Evolutionary conservation across 2,329 filamentous ascomycete species (phyloP).

Genomic region (Domatiomyces globalis): DNA sequence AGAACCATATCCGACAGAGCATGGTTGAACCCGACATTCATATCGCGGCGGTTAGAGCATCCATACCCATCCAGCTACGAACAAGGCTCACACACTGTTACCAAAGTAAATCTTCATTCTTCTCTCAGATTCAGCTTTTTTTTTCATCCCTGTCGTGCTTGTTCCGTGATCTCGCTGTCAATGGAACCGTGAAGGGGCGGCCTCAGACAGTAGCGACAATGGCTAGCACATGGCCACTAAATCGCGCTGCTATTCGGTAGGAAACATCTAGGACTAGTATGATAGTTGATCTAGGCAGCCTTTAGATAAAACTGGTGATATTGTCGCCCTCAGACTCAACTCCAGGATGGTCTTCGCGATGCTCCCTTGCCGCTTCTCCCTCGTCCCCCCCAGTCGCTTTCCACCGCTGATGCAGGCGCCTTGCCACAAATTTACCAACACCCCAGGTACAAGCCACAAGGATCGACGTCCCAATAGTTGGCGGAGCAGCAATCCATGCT

Average conservation of each 20-base stretch:
- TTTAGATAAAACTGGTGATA: background rate
- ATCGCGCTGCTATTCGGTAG: background rate
- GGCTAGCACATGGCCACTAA: background rate
- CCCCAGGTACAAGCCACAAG: conserved; percentile 15
- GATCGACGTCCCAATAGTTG: conserved; percentile 14
- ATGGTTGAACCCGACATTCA: no score
- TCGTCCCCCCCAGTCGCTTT: conserved; percentile 10
- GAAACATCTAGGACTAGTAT: no score
- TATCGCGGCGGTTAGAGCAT: no score
- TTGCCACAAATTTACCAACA: conserved; percentile 12
- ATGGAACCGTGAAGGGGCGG: no score
- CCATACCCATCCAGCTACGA: no score
- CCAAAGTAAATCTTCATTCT: no score
- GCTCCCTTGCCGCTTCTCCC: conserved; percentile 11
- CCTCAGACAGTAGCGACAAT: no score
- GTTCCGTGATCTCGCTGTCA: no score
- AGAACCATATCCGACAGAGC: no score
- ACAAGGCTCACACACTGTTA: no score
- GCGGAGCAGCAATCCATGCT: conserved; percentile 15
- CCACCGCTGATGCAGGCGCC: conserved; percentile 13
- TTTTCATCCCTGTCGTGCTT: no score
- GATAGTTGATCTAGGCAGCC: background rate
- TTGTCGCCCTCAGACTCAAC: background rate
- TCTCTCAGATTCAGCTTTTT: no score
- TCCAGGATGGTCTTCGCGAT: conserved; percentile 4